Evolutionary conservation across 352 stramenopile genomes (phyloP), one percentile per base, ranked within the genome.

Genomic region (Pythium biforme): DNA sequence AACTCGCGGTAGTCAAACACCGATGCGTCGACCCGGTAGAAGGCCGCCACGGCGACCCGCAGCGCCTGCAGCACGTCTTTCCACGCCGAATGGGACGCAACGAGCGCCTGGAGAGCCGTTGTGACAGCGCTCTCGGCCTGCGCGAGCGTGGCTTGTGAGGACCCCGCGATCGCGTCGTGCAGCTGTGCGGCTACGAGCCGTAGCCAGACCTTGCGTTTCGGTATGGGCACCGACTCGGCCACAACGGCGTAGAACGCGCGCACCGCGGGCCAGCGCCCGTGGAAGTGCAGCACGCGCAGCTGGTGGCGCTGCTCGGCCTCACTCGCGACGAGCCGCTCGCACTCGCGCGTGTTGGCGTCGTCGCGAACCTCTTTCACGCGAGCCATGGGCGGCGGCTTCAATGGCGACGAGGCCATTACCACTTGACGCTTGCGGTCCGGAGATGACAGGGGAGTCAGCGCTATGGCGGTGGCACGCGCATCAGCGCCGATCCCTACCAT

Each of bases 361-460:
- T 87, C 77, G 6, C 76, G 70, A 9, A 59, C 45, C 6, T 81
- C 74, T 34, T 84, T 86, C 3, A 86, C 25, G 23, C 77, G 72
- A 17, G 31, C 25, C n/a, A n/a, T n/a, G 14, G n/a, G 19, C 3
- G 22, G 41, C 29, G 20, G 14, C 34, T 55, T 64, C 12, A 19
- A 2, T 19, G 52, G 37, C 49, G 64, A 62, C 20, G 66, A 33
- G 31, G 56, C 20, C 19, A 6, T 2, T 23, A 4, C 40, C 40
- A 23, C 40, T 10, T 8, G 1, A 23, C 40, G 40, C 4, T 43
- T 43, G 37, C 37, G 37, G 37, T 43, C 37, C 4, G 40, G 20
- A 19, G 20, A 47, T 27, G 40, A 0, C 6, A 47, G 40, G 5
- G 40, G 6, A 4, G n/a, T n/a, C 9, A 19, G 8, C n/a, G 39